phyloP scores from a whole-genome alignment of 495 filamentous ascomycete genomes.

The Aspergillus carlsbadensis region DNA sequence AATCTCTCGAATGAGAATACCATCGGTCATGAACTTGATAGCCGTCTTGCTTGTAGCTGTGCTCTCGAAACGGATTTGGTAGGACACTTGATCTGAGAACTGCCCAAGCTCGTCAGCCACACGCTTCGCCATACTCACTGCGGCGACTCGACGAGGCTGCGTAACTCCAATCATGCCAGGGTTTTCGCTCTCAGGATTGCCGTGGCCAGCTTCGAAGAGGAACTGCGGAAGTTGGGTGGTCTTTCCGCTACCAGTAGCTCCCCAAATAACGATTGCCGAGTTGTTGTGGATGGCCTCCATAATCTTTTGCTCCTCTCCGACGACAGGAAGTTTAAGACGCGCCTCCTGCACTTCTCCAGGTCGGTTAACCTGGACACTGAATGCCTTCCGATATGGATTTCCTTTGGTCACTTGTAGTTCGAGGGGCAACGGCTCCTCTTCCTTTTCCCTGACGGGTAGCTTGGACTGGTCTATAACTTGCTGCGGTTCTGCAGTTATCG shows the following conservation, averaged over 20 bases:
- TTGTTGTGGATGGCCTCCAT: slow-evolving; percentile 97
- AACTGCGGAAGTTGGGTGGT: slow-evolving; percentile 98
- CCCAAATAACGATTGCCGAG: slow-evolving; percentile 85
- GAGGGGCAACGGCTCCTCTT: slow-evolving; percentile 74
- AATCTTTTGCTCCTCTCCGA: slow-evolving; percentile 93
- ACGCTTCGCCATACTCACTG: slow-evolving; percentile 92
- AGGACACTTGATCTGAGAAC: slow-evolving; percentile 67
- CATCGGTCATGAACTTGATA: slow-evolving; percentile 99
- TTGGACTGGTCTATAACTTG: slow-evolving; percentile 26
- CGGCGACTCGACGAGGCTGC: slow-evolving; percentile 88
- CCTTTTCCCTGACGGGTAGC: slow-evolving; percentile 40
- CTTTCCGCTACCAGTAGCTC: slow-evolving; percentile 94
- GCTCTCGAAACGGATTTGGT: slow-evolving; percentile 94
- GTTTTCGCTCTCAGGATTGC: slow-evolving; percentile 68
- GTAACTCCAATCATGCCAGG: slow-evolving; percentile 94
- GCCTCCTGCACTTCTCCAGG: slow-evolving; percentile 70
- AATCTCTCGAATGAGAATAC: slow-evolving; percentile 89
- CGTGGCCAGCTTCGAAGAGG: slow-evolving; percentile 90
- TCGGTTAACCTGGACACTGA: slow-evolving; percentile 70
- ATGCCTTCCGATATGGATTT: slow-evolving; percentile 68
- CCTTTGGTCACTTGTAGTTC: slow-evolving; percentile 64
- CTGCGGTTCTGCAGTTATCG: slow-evolving; percentile 29
- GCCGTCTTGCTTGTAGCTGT: slow-evolving; percentile 80
- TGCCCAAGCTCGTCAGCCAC: slow-evolving; percentile 82
- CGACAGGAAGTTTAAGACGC: slow-evolving; percentile 81